Conservation (phyloP, 31 red algal genomes). For the Asparagopsis taxiformis region DNA sequence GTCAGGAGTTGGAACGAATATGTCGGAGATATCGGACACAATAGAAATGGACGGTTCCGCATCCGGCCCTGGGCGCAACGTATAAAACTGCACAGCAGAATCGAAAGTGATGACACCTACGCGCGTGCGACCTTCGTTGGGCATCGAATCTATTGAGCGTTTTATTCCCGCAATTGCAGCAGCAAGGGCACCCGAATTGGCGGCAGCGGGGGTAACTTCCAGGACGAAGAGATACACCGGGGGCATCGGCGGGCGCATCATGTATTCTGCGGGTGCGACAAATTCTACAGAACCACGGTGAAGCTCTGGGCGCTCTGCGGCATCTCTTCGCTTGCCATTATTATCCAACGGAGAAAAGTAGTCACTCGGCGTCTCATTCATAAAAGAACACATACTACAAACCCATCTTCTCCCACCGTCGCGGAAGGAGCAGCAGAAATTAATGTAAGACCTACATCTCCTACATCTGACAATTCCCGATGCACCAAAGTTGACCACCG, state of each 20-base stretch:
- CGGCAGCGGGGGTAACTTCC: slow-evolving; percentile 74
- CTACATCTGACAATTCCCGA: slow-evolving; percentile 92
- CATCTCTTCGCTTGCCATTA: slow-evolving; percentile 79
- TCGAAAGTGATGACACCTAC: slow-evolving; percentile 92
- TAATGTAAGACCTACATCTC: slow-evolving; percentile 93
- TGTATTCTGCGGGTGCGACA: slow-evolving; percentile 98
- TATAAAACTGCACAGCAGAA: slow-evolving; percentile 79
- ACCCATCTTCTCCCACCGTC: slow-evolving; percentile 91
- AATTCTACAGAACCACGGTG: slow-evolving; percentile 82
- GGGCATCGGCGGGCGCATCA: slow-evolving; percentile 98
- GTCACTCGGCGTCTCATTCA: slow-evolving; percentile 80
- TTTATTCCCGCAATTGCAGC: slow-evolving; percentile 74
- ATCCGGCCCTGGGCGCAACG: slow-evolving; percentile 48
- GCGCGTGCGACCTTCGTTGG: slow-evolving; percentile 86
- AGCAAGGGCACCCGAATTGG: slow-evolving; percentile 66
- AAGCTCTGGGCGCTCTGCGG: slow-evolving; percentile 84
- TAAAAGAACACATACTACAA: slow-evolving; percentile 87
- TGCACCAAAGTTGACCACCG: slow-evolving; percentile 92
- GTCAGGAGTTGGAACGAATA: slow-evolving; percentile 90
- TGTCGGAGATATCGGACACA: slow-evolving; percentile 88
- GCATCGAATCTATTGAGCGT: slow-evolving; percentile 76
- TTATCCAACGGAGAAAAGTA: slow-evolving; percentile 94
- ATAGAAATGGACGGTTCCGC: slow-evolving; percentile 71
- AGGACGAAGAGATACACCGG: slow-evolving; percentile 97
- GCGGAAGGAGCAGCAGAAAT: slow-evolving; percentile 74